phyloP scores from a whole-genome alignment of 176 grass and related monocot species.

The Pontederia paniculata region DNA sequence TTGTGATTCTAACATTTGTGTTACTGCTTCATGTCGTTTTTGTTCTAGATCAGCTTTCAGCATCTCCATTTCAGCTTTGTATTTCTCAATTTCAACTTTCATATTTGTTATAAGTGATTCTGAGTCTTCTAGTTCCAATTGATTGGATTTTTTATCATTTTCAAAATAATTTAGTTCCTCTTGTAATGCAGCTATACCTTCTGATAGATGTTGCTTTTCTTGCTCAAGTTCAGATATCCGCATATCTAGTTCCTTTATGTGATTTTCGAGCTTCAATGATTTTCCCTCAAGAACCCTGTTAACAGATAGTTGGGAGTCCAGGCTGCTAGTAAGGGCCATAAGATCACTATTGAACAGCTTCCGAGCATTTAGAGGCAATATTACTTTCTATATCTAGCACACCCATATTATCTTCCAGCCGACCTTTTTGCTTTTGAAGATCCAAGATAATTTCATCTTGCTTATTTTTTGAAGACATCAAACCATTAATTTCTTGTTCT shows the following conservation, averaged over 20 bases:
- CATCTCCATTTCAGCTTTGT: constrained; percentile 45
- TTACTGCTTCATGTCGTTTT: constrained; percentile 46
- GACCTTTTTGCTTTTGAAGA: constrained; percentile 44
- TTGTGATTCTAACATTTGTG: constrained; percentile 40
- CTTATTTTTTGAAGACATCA: constrained; percentile 45
- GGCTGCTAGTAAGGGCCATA: constrained; percentile 32
- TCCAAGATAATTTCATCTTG: constrained; percentile 41
- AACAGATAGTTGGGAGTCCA: constrained; percentile 48
- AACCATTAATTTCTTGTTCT: constrained; percentile 38
- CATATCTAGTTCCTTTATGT: constrained; percentile 42
- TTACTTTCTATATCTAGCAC: constrained; percentile 47
- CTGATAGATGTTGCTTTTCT: constrained; percentile 56
- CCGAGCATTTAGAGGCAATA: constrained; percentile 57
- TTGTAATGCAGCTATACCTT: constrained; percentile 68
- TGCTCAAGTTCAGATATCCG: constrained; percentile 61
- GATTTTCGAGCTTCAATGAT: constrained; percentile 42
- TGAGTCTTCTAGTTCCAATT: constrained; percentile 64
- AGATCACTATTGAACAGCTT: constrained; percentile 61
- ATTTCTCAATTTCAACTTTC: constrained; percentile 43
- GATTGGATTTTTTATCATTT: constrained; percentile 48
- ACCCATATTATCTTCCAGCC: constrained; percentile 45
- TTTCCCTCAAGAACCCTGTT: constrained; percentile 51
- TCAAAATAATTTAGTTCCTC: constrained; percentile 38
- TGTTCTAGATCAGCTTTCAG: constrained; percentile 45
- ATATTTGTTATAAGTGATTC: constrained; percentile 50